Percentiles rank a stretch among this genome's conserved stretches.
Conservation (phyloP, 2,329 filamentous ascomycete genomes). For the Colletotrichum ledebouriae region DNA sequence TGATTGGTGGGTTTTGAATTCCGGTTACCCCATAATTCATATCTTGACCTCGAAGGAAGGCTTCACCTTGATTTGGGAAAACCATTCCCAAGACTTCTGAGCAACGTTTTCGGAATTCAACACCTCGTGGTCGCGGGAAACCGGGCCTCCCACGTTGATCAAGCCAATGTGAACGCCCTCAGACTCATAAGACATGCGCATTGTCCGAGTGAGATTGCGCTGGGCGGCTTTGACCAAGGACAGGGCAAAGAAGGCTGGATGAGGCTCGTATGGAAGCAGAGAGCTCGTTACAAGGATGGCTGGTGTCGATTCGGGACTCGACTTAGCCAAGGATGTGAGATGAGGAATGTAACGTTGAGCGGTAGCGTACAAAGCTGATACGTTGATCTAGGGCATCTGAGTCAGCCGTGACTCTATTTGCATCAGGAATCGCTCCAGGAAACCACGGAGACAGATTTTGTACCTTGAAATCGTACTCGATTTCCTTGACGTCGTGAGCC, state of each 20-base stretch:
- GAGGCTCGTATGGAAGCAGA: constrained; percentile 60
- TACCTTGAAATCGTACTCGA: constrained; percentile 65
- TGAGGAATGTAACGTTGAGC: no score
- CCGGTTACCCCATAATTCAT: neutral
- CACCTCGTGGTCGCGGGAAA: constrained; percentile 48
- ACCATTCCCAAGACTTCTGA: constrained; percentile 58
- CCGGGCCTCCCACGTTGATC: constrained; percentile 59
- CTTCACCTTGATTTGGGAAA: constrained; percentile 52
- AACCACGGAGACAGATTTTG: neutral
- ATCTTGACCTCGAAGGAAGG: constrained; percentile 54
- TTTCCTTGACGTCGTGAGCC: constrained; percentile 56
- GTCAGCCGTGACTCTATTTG: no score
- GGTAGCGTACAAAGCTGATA: no score
- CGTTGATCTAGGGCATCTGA: no score
- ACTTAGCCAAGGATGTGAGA: constrained; percentile 46
- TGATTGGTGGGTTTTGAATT: no score
- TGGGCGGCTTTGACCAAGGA: constrained; percentile 66
- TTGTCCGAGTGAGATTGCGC: constrained; percentile 60
- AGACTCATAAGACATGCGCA: constrained; percentile 54
- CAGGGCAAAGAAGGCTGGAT: constrained; percentile 61
- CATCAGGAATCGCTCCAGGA: no score
- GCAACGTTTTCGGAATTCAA: constrained; percentile 53
- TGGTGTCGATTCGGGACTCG: constrained; percentile 52
- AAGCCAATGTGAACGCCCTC: constrained; percentile 62
- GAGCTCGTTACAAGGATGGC: constrained; percentile 64